phyloP scores from a whole-genome alignment of 441 rosid genomes.

The Adansonia grandidieri region DNA sequence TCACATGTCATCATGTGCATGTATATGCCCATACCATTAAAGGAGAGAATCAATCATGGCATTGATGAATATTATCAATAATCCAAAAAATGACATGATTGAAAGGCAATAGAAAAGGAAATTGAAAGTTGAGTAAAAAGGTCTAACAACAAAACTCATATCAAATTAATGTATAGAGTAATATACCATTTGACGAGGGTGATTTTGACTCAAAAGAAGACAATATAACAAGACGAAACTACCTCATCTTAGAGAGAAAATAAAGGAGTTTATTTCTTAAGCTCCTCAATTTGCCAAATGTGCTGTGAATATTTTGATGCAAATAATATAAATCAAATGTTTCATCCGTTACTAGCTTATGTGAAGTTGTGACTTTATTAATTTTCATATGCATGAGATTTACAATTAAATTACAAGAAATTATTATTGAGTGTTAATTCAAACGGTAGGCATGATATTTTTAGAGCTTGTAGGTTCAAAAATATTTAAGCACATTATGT shows the following conservation, averaged over 20 bases:
- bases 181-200: no score
- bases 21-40: not conserved
- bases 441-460: no score
- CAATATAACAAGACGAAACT: not conserved
- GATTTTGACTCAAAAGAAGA: not conserved
- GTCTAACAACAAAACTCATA: not conserved
- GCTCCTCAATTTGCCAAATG: not conserved
- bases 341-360: conserved; percentile 7
- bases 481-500: no score
- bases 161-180: not conserved
- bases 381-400: conserved; percentile 19
- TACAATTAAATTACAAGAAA: conserved; percentile 37
- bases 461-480: no score
- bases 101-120: not conserved
- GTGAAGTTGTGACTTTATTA: not conserved
- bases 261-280: not conserved
- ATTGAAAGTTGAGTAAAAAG: not conserved
- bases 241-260: not conserved
- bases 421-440: no score
- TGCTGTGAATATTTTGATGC: conserved; percentile 15
- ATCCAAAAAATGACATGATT: not conserved
- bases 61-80: not conserved
- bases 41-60: not conserved
- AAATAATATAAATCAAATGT: not conserved
- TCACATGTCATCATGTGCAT: not conserved